A percentile compares a stretch with the other conserved stretches of the same genome.
phyloP scores from a whole-genome alignment of 2,329 filamentous ascomycete genomes.

The Mycosphaerelloides madeirae region DNA sequence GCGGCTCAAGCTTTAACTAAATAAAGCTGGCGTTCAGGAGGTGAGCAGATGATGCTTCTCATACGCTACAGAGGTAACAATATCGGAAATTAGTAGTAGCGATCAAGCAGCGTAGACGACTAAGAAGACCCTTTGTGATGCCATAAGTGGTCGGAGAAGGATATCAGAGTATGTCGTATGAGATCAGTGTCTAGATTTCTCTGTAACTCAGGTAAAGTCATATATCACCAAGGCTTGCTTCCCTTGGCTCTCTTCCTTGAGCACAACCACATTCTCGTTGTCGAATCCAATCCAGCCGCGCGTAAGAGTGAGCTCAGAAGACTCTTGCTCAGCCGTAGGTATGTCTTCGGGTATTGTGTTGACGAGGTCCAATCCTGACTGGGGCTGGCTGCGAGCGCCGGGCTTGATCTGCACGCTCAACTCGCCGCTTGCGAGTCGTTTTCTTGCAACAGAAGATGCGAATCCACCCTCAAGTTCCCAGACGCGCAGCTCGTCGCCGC shows the following conservation, averaged over 20 bases:
- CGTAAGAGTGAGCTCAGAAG: constrained; percentile 37
- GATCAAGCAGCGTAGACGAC: no score
- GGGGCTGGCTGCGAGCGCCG: neutral
- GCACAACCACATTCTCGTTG: constrained; percentile 83
- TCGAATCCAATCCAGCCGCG: constrained; percentile 78
- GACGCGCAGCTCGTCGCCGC: constrained; percentile 65
- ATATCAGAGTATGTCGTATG: neutral
- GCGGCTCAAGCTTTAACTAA: no score
- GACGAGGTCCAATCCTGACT: constrained; percentile 20
- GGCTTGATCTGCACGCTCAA: constrained; percentile 50
- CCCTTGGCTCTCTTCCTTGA: constrained; percentile 65
- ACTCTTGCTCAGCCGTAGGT: constrained; percentile 8
- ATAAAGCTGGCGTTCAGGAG: no score
- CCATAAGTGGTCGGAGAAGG: neutral
- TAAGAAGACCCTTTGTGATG: neutral
- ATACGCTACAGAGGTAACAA: no score
- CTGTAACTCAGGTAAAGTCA: constrained; percentile 64
- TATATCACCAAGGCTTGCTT: constrained; percentile 75
- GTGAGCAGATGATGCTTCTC: no score
- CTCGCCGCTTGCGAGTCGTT: constrained; percentile 41
- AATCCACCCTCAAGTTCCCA: constrained; percentile 82
- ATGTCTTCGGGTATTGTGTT: neutral
- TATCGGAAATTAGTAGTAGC: no score
- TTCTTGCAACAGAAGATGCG: constrained; percentile 42
- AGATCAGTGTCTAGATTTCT: neutral